Evolutionary conservation across 2,329 filamentous ascomycete species (phyloP), one percentile per base, ranked within the genome.

Genomic region (Waltergamsia citrina): DNA sequence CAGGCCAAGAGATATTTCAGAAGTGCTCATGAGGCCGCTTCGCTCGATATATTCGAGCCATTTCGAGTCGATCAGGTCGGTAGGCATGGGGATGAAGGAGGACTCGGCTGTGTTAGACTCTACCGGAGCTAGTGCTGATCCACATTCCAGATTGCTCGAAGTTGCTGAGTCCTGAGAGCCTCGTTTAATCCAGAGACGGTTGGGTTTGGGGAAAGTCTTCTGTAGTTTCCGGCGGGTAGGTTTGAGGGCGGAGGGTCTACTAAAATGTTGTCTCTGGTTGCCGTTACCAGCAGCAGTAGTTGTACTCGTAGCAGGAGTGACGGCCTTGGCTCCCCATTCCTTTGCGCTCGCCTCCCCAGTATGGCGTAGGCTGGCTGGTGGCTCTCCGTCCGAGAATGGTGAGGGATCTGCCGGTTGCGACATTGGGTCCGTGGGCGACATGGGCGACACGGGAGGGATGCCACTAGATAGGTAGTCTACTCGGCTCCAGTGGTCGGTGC

Each of bases 41-140:
- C 42, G 41, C 23, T 47, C 44, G 16, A 53, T 43, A 37, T 54
- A 54, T 11, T 51, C 50, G 24, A 46, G 41, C 50, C 51, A 57
- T 42, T 52, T 54, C 21, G 50, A 43, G 38, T 53, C 48, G 38
- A 50, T 54, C 6, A 54, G 46, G 24, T 57, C 53, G n/a, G 51
- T 48, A 9, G 52, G 44, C 20, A 47, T 37, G 19, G 46, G 42
- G 22, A 48, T 35, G 6, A 43, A 38, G 17, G 37, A 36, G 23
- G 42, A 25, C 11, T 17, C 19, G 29, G 19, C 21, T 9, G 8
- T 8, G 25, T 7, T 34, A 18, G 14, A 15, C 31, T 5, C n/a
- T 24, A 14, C n/a, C 5, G 20, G 11, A n/a, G n/a, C 31, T 12
- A 18, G 28, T 29, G 12, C 12, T 12, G 12, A 12, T 27, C 25